Evolutionary conservation across 139 green algal species (phyloP).

Genomic region (Coelastrella sp.): DNA sequence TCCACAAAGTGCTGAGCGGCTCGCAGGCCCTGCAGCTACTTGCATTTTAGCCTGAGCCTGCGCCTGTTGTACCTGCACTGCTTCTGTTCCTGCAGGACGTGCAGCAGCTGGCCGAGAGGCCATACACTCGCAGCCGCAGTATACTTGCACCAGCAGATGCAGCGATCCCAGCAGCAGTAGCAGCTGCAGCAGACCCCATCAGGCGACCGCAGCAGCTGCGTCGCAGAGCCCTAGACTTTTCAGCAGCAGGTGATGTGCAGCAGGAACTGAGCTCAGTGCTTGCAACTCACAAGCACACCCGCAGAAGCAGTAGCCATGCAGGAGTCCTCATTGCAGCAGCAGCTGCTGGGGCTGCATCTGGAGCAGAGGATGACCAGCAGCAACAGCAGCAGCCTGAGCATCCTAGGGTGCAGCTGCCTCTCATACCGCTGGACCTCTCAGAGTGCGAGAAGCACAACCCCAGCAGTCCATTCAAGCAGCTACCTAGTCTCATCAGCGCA

Average conservation of each 20-base stretch:
- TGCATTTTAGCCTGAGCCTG: too few species aligned
- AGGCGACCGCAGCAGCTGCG: neutral
- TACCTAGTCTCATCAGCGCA: neutral
- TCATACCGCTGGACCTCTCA: slow-evolving; percentile 33
- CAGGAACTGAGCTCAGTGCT: neutral
- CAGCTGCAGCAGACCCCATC: slow-evolving; percentile 23
- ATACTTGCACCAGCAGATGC: neutral
- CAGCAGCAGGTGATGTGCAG: slow-evolving; percentile 8
- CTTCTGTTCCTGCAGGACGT: slow-evolving; percentile 19
- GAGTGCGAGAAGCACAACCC: slow-evolving; percentile 22
- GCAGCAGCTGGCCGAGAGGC: slow-evolving; percentile 3
- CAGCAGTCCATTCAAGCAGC: neutral
- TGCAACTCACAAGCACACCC: too few species aligned
- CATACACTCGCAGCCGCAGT: slow-evolving; percentile 26
- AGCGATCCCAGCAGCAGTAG: neutral
- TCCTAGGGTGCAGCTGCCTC: neutral
- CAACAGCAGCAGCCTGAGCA: neutral
- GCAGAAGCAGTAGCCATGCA: too few species aligned
- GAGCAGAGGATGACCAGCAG: neutral
- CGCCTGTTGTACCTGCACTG: too few species aligned
- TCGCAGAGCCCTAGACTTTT: slow-evolving; percentile 32
- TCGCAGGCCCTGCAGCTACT: too few species aligned
- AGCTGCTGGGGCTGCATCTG: neutral
- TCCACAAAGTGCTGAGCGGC: neutral
- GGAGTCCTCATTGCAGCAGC: slow-evolving; percentile 12